A percentile compares a stretch with the other conserved stretches of the same genome.
phyloP scores from a whole-genome alignment of 495 filamentous ascomycete genomes.

The Neurospora tetraspora region DNA sequence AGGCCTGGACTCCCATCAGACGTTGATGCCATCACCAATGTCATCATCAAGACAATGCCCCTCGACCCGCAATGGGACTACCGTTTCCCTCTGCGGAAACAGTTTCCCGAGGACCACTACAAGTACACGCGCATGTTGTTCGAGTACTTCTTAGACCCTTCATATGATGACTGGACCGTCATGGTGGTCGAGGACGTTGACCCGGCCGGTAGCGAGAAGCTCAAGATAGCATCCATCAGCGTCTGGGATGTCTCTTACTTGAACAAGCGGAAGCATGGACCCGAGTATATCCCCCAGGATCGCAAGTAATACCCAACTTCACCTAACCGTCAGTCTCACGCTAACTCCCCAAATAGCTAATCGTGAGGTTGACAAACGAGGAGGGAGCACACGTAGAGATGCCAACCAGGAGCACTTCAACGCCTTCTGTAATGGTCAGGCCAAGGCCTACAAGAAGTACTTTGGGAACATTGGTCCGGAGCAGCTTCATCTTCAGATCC shows the following conservation, averaged over 20 bases:
- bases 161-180: constrained; percentile 25
- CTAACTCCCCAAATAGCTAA: not conserved
- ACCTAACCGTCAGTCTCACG: not conserved
- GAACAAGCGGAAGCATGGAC: constrained; percentile 21
- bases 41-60: constrained; percentile 26
- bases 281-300: constrained; percentile 19
- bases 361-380: constrained; percentile 12
- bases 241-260: constrained; percentile 26
- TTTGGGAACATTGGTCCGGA: constrained; percentile 19
- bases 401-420: constrained; percentile 23
- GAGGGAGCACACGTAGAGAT: constrained; percentile 19
- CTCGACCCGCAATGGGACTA: constrained; percentile 31
- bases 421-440: constrained; percentile 20
- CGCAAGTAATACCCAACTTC: constrained; percentile 14
- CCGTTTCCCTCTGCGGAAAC: constrained; percentile 22
- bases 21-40: constrained; percentile 24
- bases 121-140: constrained; percentile 25
- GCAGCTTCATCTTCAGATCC: constrained; percentile 27
- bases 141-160: constrained; percentile 23
- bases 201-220: constrained; percentile 2
- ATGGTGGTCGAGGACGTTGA: constrained; percentile 26
- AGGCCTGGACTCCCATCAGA: constrained; percentile 18
- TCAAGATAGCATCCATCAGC: constrained; percentile 18
- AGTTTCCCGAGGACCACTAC: constrained; percentile 25
- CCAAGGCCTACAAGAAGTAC: constrained; percentile 14